Evolutionary conservation across 257 asterid species (phyloP).

Genomic region (Salvia rosmarinus): DNA sequence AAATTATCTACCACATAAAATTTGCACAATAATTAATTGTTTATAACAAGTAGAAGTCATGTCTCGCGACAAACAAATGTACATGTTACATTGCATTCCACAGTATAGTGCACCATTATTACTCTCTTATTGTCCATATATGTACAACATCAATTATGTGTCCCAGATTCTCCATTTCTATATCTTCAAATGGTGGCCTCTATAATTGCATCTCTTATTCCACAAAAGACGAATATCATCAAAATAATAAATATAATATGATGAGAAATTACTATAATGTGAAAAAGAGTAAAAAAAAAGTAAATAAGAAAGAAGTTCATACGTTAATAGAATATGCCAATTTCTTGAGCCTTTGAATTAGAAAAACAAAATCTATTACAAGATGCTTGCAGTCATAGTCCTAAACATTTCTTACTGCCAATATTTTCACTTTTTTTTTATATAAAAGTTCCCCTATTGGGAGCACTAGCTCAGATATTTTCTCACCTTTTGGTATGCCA

Average conservation of each 20-base stretch:
- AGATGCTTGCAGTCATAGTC: not conserved
- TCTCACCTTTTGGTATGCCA: constrained; percentile 19
- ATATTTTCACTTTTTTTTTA: not conserved
- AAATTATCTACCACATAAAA: not conserved
- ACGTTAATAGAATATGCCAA: not conserved
- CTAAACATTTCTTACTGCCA: not conserved
- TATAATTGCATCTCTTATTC: not conserved
- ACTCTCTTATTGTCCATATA: constrained; percentile 22
- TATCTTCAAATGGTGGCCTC: not conserved
- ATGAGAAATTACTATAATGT: too few species aligned
- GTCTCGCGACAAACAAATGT: constrained; percentile 5
- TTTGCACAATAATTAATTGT: not conserved
- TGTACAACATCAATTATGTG: constrained; percentile 22
- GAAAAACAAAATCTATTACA: not conserved
- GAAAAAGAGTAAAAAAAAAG: not conserved
- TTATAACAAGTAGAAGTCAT: not conserved
- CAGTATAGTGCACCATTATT: constrained; percentile 30
- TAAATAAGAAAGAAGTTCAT: not conserved
- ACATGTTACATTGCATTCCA: constrained; percentile 20
- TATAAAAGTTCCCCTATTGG: not conserved
- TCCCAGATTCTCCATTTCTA: not conserved
- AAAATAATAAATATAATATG: not conserved
- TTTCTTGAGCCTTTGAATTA: not conserved
- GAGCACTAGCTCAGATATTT: constrained; percentile 13
- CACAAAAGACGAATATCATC: not conserved